Evolutionary conservation across 495 filamentous ascomycete genomes (phyloP).

Genomic region (Xylaria palmicola): DNA sequence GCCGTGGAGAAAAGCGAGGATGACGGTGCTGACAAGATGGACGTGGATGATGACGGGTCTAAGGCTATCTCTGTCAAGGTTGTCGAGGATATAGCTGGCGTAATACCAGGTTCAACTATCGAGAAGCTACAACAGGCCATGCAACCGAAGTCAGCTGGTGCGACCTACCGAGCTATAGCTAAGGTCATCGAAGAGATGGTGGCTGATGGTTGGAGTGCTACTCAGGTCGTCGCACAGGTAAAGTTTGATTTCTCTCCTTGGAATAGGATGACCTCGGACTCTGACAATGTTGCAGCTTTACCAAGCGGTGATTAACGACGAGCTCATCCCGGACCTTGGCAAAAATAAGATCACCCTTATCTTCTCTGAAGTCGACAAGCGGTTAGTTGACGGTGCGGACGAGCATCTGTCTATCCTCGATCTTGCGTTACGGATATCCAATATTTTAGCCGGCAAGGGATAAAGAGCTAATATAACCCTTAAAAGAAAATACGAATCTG

Average conservation of each 20-base stretch:
- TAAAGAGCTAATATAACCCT: not conserved
- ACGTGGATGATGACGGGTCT: constrained; percentile 53
- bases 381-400: constrained; percentile 94
- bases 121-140: constrained; percentile 71
- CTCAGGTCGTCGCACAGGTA: constrained; percentile 79
- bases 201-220: constrained; percentile 97
- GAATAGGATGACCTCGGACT: not conserved
- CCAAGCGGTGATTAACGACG: constrained; percentile 77
- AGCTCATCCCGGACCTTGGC: constrained; percentile 73
- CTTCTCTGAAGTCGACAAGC: constrained; percentile 92
- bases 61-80: constrained; percentile 68
- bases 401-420: constrained; percentile 92
- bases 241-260: constrained; percentile 17
- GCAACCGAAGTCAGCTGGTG: constrained; percentile 63
- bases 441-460: constrained; percentile 58
- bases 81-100: constrained; percentile 94
- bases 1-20: constrained; percentile 46
- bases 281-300: constrained; percentile 63
- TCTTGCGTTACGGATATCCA: constrained; percentile 73
- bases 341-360: constrained; percentile 88
- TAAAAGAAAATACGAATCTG: constrained; percentile 3
- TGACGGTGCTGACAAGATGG: constrained; percentile 52
- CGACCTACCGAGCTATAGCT: constrained; percentile 70
- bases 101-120: constrained; percentile 76
- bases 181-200: constrained; percentile 84